These are phyloP conservation scores for Arabis alpina DNA, from an alignment of 345 rosid genomes.

Conservation along the genomic window DNA sequence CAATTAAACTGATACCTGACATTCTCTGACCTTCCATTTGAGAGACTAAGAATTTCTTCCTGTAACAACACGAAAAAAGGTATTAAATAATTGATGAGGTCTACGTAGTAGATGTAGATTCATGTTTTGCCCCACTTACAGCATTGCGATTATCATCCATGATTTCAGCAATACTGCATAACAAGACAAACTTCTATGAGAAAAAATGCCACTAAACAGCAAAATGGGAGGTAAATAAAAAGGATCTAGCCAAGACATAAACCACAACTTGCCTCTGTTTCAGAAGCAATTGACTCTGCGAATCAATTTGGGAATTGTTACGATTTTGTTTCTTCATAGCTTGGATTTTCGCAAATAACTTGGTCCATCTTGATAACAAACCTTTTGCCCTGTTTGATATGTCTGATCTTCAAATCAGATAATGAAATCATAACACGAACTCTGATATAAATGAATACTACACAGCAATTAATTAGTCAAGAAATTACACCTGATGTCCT, in stretches of 20 bases:
- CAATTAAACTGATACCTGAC: conserved; percentile 52
- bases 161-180: conserved; percentile 79
- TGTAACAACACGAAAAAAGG: conserved; percentile 44
- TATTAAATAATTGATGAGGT: conserved; percentile 30
- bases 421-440: conserved; percentile 56
- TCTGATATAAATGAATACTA: conserved; percentile 15
- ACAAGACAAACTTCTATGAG: conserved; percentile 37
- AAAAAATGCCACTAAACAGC: conserved; percentile 22
- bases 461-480: conserved; percentile 11
- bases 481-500: conserved; percentile 78
- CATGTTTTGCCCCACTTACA: conserved; percentile 54
- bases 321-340: conserved; percentile 76
- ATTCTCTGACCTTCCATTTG: conserved; percentile 58
- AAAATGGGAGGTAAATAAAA: conserved; percentile 24
- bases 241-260: conserved; percentile 20
- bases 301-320: conserved; percentile 52
- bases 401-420: conserved; percentile 99
- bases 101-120: conserved; percentile 17
- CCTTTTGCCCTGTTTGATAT: conserved; percentile 98
- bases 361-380: conserved; percentile 92
- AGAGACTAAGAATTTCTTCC: conserved; percentile 61
- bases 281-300: conserved; percentile 70
- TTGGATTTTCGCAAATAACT: conserved; percentile 75
- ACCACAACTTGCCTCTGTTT: conserved; percentile 72
- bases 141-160: conserved; percentile 66